Conservation (phyloP, 2,329 filamentous ascomycete species). For the Tolypocladium ophioglossoides region DNA sequence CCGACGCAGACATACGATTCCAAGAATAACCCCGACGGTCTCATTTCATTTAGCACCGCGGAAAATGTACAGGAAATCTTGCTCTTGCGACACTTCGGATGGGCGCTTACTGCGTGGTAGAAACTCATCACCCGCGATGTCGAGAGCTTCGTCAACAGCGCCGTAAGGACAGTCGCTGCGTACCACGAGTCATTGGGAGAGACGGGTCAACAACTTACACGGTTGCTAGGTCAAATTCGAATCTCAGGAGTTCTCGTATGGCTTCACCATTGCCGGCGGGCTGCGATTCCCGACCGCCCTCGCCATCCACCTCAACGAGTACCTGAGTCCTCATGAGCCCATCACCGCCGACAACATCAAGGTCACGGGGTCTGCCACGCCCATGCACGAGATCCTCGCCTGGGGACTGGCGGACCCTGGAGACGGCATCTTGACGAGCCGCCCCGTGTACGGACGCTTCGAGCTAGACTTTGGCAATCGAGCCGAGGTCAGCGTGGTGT, state of each 20-base stretch:
- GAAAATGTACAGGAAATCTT: conserved; percentile 26
- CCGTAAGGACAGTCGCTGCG: conserved; percentile 13
- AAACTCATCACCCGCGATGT: conserved; percentile 29
- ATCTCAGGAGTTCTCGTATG: conserved; percentile 23
- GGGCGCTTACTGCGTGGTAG: conserved; percentile 7
- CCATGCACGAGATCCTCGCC: conserved; percentile 28
- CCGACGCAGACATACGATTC: conserved; percentile 25
- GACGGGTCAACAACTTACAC: neutral
- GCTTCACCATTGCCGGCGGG: conserved; percentile 23
- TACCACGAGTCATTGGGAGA: neutral
- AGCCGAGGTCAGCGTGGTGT: conserved; percentile 30
- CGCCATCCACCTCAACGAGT: conserved; percentile 26
- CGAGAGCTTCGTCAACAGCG: conserved; percentile 15
- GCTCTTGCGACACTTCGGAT: no score
- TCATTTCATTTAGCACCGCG: conserved; percentile 37
- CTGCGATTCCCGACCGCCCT: conserved; percentile 20
- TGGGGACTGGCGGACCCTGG: conserved; percentile 26
- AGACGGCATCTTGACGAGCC: conserved; percentile 27
- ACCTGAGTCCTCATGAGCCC: conserved; percentile 19
- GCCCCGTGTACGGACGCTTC: conserved; percentile 37
- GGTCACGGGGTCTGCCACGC: conserved; percentile 23
- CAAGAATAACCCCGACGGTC: conserved; percentile 24
- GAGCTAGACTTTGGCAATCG: conserved; percentile 35
- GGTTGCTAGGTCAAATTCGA: conserved; percentile 14
- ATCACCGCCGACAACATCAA: conserved; percentile 20